Conservation (phyloP, 805 yeast genomes). For the Vanderwaltozyma verrucispora region DNA sequence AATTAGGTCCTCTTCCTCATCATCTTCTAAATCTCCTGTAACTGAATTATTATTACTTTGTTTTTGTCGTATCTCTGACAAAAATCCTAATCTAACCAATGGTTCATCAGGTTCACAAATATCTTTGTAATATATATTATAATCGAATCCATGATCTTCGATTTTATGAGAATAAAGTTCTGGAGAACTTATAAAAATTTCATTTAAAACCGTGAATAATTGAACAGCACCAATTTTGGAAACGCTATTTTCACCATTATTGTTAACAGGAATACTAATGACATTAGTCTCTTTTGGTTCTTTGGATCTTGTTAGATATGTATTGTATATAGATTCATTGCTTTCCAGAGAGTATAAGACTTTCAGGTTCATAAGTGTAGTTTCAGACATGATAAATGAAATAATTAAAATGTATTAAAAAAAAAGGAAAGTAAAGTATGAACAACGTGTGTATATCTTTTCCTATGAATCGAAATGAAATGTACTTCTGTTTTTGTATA, state of each 20-base stretch:
- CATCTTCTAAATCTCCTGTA: slow-evolving; percentile 2
- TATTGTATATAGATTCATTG: slow-evolving; percentile 17
- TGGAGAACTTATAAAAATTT: slow-evolving; percentile 26
- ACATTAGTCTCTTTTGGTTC: slow-evolving; percentile 19
- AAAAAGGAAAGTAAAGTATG: too few species aligned
- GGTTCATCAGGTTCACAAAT: slow-evolving; percentile 29
- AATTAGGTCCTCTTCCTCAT: slow-evolving; percentile 13
- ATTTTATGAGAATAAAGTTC: slow-evolving; percentile 20
- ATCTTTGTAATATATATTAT: slow-evolving; percentile 27
- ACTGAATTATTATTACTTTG: slow-evolving; percentile 2
- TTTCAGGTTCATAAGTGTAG: slow-evolving; percentile 24
- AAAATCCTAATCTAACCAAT: slow-evolving; percentile 26
- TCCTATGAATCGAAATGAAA: too few species aligned
- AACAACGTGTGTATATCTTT: too few species aligned
- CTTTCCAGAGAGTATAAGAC: slow-evolving; percentile 26
- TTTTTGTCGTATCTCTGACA: slow-evolving; percentile 23
- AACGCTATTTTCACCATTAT: slow-evolving; percentile 6
- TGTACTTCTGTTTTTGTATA: too few species aligned
- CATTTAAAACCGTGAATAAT: slow-evolving; percentile 18
- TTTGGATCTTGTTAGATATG: slow-evolving; percentile 25
- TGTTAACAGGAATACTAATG: slow-evolving; percentile 19
- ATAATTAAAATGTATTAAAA: too few species aligned
- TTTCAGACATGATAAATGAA: slow-evolving; percentile 10
- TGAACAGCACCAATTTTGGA: slow-evolving; percentile 25
- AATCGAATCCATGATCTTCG: slow-evolving; percentile 15